A percentile compares a stretch with the other conserved stretches of the same genome.
phyloP scores from a whole-genome alignment of 345 rosid genomes.

The Stellera chamaejasme region DNA sequence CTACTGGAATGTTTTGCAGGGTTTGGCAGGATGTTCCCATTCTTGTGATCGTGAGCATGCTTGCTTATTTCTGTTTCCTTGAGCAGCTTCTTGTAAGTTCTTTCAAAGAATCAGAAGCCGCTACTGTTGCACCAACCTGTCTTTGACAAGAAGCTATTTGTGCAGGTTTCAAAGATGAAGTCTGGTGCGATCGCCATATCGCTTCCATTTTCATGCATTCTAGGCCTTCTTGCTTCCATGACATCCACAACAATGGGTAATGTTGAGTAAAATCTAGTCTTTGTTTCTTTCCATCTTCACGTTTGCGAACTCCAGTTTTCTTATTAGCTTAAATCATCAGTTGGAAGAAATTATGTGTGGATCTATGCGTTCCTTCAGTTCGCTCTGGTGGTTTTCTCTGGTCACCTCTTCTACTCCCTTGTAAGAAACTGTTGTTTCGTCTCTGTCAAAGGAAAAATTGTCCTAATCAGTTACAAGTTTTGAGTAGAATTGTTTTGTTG shows the following conservation, averaged over 20 bases:
- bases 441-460: neutral
- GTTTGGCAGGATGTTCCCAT: conserved; percentile 94
- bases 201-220: conserved; percentile 87
- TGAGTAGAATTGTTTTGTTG: no score
- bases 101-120: neutral
- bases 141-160: conserved; percentile 5
- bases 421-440: conserved; percentile 29
- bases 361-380: conserved; percentile 64
- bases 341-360: conserved; percentile 57
- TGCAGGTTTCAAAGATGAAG: conserved; percentile 61
- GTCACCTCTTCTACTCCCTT: conserved; percentile 64
- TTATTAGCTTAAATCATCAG: conserved; percentile 30
- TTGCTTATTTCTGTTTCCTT: conserved; percentile 91
- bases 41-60: conserved; percentile 94
- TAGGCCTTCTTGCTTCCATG: conserved; percentile 95
- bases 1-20: conserved; percentile 29
- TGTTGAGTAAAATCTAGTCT: conserved; percentile 5
- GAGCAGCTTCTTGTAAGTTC: conserved; percentile 88
- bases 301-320: neutral
- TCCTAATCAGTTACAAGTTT: no score
- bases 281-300: neutral
- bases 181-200: conserved; percentile 88
- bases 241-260: conserved; percentile 90
- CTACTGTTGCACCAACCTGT: conserved; percentile 4
- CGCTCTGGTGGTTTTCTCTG: conserved; percentile 55